Conservation (phyloP, 2,329 filamentous ascomycete genomes). For the Ophiostoma perfectum region DNA sequence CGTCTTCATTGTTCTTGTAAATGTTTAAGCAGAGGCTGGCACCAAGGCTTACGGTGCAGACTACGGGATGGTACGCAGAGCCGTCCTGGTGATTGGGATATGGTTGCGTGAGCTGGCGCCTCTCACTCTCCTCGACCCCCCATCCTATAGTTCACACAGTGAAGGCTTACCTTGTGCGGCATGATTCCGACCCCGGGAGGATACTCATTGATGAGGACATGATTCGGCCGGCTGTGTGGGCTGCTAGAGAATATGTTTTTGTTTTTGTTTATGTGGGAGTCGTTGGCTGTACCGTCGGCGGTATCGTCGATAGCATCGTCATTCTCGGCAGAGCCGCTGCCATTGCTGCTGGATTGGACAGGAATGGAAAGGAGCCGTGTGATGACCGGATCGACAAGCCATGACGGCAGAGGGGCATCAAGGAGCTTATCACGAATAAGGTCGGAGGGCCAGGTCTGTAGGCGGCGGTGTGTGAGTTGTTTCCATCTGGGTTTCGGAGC, state of each 20-base stretch:
- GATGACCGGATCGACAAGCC: conserved; percentile 67
- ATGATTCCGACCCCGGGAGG: conserved; percentile 85
- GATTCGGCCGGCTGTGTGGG: conserved; percentile 74
- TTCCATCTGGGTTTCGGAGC: conserved; percentile 78
- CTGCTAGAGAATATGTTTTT: conserved; percentile 53
- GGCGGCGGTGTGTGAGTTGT: conserved; percentile 75
- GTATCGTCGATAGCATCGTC: background rate
- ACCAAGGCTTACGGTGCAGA: conserved; percentile 85
- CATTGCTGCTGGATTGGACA: conserved; percentile 27
- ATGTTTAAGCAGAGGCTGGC: conserved; percentile 73
- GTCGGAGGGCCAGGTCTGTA: conserved; percentile 85
- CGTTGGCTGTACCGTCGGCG: background rate
- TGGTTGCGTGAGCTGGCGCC: background rate
- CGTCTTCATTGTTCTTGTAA: conserved; percentile 57
- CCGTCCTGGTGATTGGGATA: conserved; percentile 55
- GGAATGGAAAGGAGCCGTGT: conserved; percentile 52
- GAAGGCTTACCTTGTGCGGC: conserved; percentile 63
- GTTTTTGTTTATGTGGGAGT: background rate
- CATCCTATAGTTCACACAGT: too few species aligned
- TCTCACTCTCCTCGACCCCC: background rate
- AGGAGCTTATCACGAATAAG: conserved; percentile 74
- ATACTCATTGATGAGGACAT: conserved; percentile 93
- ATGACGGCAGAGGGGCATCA: conserved; percentile 65
- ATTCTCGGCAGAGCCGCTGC: conserved; percentile 26
- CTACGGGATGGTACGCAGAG: conserved; percentile 75